phyloP scores from a whole-genome alignment of 2,329 filamentous ascomycete genomes.

The Penicillium sp. region DNA sequence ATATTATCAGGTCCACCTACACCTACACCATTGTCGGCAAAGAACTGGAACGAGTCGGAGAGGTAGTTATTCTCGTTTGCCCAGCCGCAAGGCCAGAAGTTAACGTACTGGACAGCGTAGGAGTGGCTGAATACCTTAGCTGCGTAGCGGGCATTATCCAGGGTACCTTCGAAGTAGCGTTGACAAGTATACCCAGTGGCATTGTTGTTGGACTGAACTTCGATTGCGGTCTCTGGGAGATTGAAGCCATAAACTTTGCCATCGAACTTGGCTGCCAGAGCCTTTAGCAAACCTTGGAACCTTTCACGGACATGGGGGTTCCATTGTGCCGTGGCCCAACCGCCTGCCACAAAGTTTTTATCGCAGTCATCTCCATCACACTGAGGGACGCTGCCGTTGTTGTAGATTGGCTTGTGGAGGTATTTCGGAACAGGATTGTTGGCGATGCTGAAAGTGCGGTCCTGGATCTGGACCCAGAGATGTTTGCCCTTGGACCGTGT shows the following conservation, averaged over 20 bases:
- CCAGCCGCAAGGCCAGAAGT: not conserved
- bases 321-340: not conserved
- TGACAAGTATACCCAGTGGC: not conserved
- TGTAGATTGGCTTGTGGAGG: not conserved
- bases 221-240: not conserved
- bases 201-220: not conserved
- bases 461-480: not conserved
- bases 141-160: not conserved
- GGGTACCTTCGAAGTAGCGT: not conserved
- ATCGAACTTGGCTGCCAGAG: not conserved
- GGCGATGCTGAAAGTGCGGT: not conserved
- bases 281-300: not conserved
- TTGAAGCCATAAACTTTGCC: not conserved
- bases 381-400: not conserved
- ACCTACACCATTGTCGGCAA: conserved; percentile 1
- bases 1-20: conserved; percentile 12
- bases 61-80: not conserved
- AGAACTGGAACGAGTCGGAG: conserved; percentile 4
- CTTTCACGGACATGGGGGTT: not conserved
- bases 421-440: not conserved
- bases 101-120: not conserved
- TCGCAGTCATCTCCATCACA: not conserved
- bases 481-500: not conserved
- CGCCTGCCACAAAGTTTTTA: not conserved
- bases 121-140: not conserved